These are phyloP conservation scores for Colletotrichum incanum DNA, from an alignment of 2,329 filamentous ascomycete species.

Conservation along the genomic window DNA sequence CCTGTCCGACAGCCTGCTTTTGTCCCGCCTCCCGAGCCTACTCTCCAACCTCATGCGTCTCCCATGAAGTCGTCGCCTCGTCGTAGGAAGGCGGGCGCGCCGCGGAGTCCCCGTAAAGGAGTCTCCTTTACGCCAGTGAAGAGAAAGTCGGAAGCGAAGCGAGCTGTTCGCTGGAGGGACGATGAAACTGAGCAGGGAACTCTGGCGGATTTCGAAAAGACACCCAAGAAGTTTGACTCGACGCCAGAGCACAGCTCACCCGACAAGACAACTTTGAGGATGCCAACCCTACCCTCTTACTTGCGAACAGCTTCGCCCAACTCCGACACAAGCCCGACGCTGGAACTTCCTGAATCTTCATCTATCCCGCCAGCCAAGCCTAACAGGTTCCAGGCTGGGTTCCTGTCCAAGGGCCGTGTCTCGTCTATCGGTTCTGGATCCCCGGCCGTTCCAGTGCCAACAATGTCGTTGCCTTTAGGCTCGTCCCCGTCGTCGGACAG, in stretches of 20 bases:
- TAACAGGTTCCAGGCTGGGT: slow-evolving; percentile 90
- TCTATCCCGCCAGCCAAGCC: slow-evolving; percentile 65
- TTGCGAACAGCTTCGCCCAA: slow-evolving; percentile 59
- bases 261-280: slow-evolving; percentile 54
- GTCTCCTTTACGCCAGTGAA: slow-evolving; percentile 88
- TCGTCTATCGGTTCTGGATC: slow-evolving; percentile 68
- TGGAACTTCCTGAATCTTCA: slow-evolving; percentile 67
- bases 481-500: slow-evolving; percentile 64
- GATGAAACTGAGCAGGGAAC: slow-evolving; percentile 87
- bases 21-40: slow-evolving; percentile 49
- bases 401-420: slow-evolving; percentile 74
- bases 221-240: slow-evolving; percentile 78
- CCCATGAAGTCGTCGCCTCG: slow-evolving; percentile 86
- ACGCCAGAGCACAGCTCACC: slow-evolving; percentile 70
- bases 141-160: slow-evolving; percentile 78
- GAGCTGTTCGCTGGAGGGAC: slow-evolving; percentile 92
- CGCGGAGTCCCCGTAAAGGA: slow-evolving; percentile 69
- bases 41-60: slow-evolving; percentile 57
- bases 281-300: slow-evolving; percentile 67
- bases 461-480: slow-evolving; percentile 70
- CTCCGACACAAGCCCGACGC: slow-evolving; percentile 71
- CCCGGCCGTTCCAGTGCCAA: slow-evolving; percentile 71
- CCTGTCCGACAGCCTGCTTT: slow-evolving; percentile 63
- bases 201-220: slow-evolving; percentile 92
- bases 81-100: slow-evolving; percentile 76